Base-by-base conservation (phyloP, 176 grass and related monocot species). In the Tuctoria greenei region DNA sequence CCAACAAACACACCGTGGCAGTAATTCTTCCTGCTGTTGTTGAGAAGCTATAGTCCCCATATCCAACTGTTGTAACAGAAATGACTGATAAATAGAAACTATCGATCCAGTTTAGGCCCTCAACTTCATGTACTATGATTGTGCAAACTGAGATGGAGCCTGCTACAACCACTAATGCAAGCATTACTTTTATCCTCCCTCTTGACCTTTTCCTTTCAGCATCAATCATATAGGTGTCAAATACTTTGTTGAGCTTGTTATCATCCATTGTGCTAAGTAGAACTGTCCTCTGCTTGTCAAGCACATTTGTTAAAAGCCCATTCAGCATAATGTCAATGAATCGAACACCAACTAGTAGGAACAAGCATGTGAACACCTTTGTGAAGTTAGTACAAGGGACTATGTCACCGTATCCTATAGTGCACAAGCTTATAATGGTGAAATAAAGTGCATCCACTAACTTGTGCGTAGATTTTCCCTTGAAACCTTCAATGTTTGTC, bases 51-150 rank as follows among this genome's bases (percentile, higher is more conserved):
- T 83, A 82, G 69, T 96, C 87, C 28, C 87, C 85, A 76, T 90
- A 93, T 46, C 90, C 93, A 77, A 96, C 90, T 60, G 90, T 90
- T 72, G 90, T 96, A 38, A 96, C 87, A n/a, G 93, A 96, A 72
- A 89, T 93, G 39, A 93, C 90, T 40, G 93, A 88, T 24, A 88
- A 76, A 79, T 93, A 88, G 52, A 96, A 82, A 61, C 87, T 85
- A 41, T 96, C 90, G 1, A 86, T 64, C 93, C 90, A 96, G 46
- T 77, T 78, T 56, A 87, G 61, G 58, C 72, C 76, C 66, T 96
- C 90, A 41, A 90, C 61, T 37, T 77, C 79, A 78, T 92, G 87
- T 62, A 86, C 82, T 84, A 81, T 86, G 39, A 90, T 50, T 76
- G 84, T 81, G 65, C 93, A 91, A 39, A 85, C 26, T 45, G 82